A percentile compares a stretch with the other conserved stretches of the same genome.
These are phyloP conservation scores for Parascedosporium putredinis DNA, from an alignment of 2,329 filamentous ascomycete genomes.

Conservation along the genomic window DNA sequence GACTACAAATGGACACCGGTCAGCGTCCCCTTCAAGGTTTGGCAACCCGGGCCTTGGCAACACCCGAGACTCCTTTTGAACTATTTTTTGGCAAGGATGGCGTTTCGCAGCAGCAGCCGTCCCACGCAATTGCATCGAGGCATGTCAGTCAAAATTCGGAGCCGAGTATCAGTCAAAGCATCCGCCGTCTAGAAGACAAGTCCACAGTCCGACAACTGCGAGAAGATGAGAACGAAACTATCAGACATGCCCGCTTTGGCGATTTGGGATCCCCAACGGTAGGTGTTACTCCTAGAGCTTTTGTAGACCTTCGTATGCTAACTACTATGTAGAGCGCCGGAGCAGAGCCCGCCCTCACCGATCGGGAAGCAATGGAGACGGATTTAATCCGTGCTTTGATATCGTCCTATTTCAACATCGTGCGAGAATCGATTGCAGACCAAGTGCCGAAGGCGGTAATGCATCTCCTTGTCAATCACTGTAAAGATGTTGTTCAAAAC, in stretches of 20 bases:
- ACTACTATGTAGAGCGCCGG: conserved; percentile 36
- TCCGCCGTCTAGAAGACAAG: conserved; percentile 59
- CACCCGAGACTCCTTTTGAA: conserved; percentile 84
- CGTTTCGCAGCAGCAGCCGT: conserved; percentile 22
- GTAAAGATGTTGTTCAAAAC: conserved; percentile 96
- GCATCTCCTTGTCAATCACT: conserved; percentile 97
- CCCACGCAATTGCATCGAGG: conserved; percentile 24
- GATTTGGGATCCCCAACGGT: conserved; percentile 46
- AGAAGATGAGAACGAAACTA: conserved; percentile 22
- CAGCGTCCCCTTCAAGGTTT: conserved; percentile 51
- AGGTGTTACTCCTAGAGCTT: no score
- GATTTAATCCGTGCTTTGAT: conserved; percentile 94
- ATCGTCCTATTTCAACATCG: conserved; percentile 98
- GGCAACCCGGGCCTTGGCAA: conserved; percentile 49
- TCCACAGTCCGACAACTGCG: conserved; percentile 39
- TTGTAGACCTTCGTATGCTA: conserved; percentile 11
- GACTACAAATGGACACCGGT: conserved; percentile 55
- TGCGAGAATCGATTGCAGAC: conserved; percentile 95
- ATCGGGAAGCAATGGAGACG: conserved; percentile 93
- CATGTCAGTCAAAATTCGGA: conserved; percentile 73
- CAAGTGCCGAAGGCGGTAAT: conserved; percentile 98
- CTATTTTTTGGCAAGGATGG: conserved; percentile 98
- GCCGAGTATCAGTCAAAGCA: conserved; percentile 72
- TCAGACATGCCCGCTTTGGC: conserved; percentile 16
- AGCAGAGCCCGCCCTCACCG: conserved; percentile 79